phyloP scores from a whole-genome alignment of 495 filamentous ascomycete species.

The Penicillium canescens region DNA sequence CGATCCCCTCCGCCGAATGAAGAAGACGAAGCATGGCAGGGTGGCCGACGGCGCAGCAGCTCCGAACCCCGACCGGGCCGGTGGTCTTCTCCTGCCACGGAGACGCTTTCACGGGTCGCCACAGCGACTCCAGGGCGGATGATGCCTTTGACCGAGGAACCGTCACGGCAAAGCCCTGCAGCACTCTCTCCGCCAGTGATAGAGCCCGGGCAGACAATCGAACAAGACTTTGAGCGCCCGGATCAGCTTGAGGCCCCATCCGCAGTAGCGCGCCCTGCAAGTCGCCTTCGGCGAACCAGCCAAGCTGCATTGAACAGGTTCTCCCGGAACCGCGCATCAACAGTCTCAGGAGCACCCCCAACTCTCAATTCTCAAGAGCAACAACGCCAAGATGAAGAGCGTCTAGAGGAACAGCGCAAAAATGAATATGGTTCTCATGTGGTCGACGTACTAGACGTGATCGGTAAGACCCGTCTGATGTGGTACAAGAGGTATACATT shows the following conservation, averaged over 20 bases:
- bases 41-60: slow-evolving; percentile 44
- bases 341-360: slow-evolving; percentile 30
- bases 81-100: slow-evolving; percentile 34
- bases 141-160: slow-evolving; percentile 40
- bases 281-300: slow-evolving; percentile 36
- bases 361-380: slow-evolving; percentile 11
- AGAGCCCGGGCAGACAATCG: background rate
- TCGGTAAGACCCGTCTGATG: slow-evolving; percentile 50
- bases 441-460: slow-evolving; percentile 70
- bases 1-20: slow-evolving; percentile 18
- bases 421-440: slow-evolving; percentile 58
- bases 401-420: slow-evolving; percentile 6
- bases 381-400: background rate
- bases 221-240: slow-evolving; percentile 6
- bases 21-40: slow-evolving; percentile 34
- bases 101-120: slow-evolving; percentile 32
- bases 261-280: slow-evolving; percentile 17
- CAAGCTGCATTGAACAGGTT: slow-evolving; percentile 34
- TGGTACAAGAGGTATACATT: background rate
- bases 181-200: slow-evolving; percentile 2
- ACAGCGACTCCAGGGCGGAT: slow-evolving; percentile 37
- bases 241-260: slow-evolving; percentile 7
- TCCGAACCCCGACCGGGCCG: slow-evolving; percentile 46
- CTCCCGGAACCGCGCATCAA: slow-evolving; percentile 36
- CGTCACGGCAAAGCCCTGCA: slow-evolving; percentile 23